Evolutionary conservation across 2,329 filamentous ascomycete species (phyloP).

Genomic region (Trematosphaeria pertusa): DNA sequence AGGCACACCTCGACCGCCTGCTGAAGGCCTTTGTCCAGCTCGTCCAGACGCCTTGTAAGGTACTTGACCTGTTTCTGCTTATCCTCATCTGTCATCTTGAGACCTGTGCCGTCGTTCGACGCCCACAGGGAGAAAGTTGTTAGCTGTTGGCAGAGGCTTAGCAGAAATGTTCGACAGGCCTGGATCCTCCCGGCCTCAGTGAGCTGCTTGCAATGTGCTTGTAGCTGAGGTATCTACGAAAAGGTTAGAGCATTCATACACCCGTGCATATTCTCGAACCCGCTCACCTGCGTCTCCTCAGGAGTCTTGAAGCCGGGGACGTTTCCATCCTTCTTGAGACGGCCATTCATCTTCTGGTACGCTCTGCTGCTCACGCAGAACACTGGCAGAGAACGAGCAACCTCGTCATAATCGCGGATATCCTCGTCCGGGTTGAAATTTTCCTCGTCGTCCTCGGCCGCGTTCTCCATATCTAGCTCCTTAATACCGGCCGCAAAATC

Average conservation of each 20-base stretch:
- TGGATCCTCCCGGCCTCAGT: conserved; percentile 59
- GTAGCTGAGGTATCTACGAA: conserved; percentile 59
- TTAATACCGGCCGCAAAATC: conserved; percentile 67
- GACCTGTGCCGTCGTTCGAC: conserved; percentile 50
- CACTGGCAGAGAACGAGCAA: conserved; percentile 64
- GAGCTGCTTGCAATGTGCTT: conserved; percentile 64
- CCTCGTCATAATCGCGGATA: conserved; percentile 63
- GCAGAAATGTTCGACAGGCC: conserved; percentile 59
- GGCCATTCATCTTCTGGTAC: conserved; percentile 67
- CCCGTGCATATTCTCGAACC: not conserved
- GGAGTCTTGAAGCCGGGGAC: conserved; percentile 60
- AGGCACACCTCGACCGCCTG: conserved; percentile 49
- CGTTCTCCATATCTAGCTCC: conserved; percentile 65
- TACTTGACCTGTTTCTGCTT: conserved; percentile 50
- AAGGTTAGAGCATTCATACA: not conserved
- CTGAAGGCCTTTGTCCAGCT: conserved; percentile 53
- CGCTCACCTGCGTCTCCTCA: conserved; percentile 60
- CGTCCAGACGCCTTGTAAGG: conserved; percentile 48
- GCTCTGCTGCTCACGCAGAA: conserved; percentile 70
- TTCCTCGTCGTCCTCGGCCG: conserved; percentile 60
- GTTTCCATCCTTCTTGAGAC: conserved; percentile 59
- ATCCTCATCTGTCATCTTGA: conserved; percentile 50
- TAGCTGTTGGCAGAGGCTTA: conserved; percentile 58
- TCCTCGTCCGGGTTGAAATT: conserved; percentile 64
- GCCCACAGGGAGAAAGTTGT: conserved; percentile 62